Percentiles rank a stretch among this genome's conserved stretches.
Conservation (phyloP, 257 asterid genomes). For the Mentha longifolia region DNA sequence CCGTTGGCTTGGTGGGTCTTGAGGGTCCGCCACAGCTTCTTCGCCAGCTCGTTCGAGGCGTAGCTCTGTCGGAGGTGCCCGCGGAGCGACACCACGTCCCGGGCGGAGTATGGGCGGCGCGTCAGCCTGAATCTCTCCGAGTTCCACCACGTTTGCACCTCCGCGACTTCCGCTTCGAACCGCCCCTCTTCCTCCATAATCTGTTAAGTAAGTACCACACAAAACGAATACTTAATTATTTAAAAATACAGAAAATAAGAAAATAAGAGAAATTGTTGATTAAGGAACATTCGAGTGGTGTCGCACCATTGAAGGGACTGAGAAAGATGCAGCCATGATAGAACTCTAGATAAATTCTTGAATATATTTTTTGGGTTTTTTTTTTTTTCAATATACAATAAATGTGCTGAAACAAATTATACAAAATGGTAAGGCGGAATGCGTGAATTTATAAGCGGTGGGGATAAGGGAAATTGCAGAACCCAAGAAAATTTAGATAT, state of each 20-base stretch:
- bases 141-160: slow-evolving; percentile 98
- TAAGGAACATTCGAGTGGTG: neutral
- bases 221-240: neutral
- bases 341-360: slow-evolving; percentile 42
- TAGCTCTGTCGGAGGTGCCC: slow-evolving; percentile 77
- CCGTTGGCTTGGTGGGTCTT: slow-evolving; percentile 87
- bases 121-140: slow-evolving; percentile 85
- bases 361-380: neutral
- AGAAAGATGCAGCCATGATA: slow-evolving; percentile 88
- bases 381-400: slow-evolving; percentile 35
- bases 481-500: slow-evolving; percentile 43
- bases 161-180: slow-evolving; percentile 85
- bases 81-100: slow-evolving; percentile 89
- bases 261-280: neutral
- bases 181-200: slow-evolving; percentile 95
- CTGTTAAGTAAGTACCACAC: slow-evolving; percentile 33
- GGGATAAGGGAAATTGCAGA: slow-evolving; percentile 44
- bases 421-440: slow-evolving; percentile 25
- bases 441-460: slow-evolving; percentile 52
- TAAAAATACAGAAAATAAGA: neutral
- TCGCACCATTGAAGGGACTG: slow-evolving; percentile 85
- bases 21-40: slow-evolving; percentile 94
- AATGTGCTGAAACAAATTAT: slow-evolving; percentile 22
- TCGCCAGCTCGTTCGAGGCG: slow-evolving; percentile 83
- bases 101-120: slow-evolving; percentile 87